Evolutionary conservation across 1,284 basidiomycete species (phyloP).

Genomic region (Xanthoconium separans): DNA sequence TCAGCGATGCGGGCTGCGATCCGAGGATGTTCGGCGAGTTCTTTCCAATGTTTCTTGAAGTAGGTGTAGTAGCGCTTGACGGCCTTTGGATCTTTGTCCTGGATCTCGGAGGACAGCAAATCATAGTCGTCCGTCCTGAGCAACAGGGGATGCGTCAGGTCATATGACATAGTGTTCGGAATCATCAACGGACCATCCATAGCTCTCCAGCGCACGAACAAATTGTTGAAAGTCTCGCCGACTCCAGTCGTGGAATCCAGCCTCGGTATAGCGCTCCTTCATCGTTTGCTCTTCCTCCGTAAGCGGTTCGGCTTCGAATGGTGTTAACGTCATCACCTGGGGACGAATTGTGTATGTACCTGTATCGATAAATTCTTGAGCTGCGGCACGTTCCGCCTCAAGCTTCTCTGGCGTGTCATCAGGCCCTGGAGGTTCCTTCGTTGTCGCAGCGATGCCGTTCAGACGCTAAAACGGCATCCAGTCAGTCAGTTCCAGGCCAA

Average conservation of each 20-base stretch:
- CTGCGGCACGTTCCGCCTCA: constrained; percentile 77
- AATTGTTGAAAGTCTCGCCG: constrained; percentile 93
- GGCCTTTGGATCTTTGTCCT: constrained; percentile 82
- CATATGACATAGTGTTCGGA: no score
- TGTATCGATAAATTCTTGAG: constrained; percentile 86
- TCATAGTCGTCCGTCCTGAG: constrained; percentile 71
- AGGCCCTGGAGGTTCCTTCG: constrained; percentile 66
- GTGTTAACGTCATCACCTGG: background rate
- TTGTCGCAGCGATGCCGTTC: constrained; percentile 74
- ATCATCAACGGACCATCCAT: constrained; percentile 70
- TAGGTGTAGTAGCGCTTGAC: constrained; percentile 81
- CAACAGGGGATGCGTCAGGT: constrained; percentile 30
- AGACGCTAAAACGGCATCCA: constrained; percentile 42
- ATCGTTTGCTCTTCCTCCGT: constrained; percentile 81
- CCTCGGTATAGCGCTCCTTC: constrained; percentile 77
- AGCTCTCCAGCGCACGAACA: constrained; percentile 79
- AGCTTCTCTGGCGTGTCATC: constrained; percentile 83
- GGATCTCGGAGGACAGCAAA: constrained; percentile 82
- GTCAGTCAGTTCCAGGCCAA: background rate
- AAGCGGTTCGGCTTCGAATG: constrained; percentile 70
- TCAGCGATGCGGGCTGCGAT: constrained; percentile 79
- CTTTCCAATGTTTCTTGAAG: constrained; percentile 90
- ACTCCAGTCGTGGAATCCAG: constrained; percentile 91
- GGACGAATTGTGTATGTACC: constrained; percentile 40
- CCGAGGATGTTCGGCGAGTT: constrained; percentile 75